Evolutionary conservation across 1,284 basidiomycete species (phyloP).

Genomic region (Ceratobasidium sp.): DNA sequence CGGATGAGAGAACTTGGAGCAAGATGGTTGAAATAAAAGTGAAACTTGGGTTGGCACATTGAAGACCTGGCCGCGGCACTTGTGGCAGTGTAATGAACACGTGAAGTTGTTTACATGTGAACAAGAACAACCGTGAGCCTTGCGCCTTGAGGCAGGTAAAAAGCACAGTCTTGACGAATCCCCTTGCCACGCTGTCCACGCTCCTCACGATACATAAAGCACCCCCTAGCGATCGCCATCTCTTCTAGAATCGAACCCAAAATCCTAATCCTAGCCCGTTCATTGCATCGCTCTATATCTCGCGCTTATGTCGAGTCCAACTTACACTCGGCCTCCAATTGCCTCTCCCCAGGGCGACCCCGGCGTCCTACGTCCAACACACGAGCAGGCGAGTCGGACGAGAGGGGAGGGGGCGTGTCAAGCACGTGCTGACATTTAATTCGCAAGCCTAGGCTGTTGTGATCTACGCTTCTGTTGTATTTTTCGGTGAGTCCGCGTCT

Average conservation of each 20-base stretch:
- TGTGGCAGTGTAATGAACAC: slow-evolving; percentile 33
- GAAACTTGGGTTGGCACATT: neutral
- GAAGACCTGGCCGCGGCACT: neutral
- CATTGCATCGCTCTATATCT: slow-evolving; percentile 4
- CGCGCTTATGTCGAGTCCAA: slow-evolving; percentile 19
- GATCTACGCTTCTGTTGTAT: slow-evolving; percentile 62
- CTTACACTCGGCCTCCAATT: slow-evolving; percentile 40
- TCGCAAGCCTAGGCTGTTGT: slow-evolving; percentile 35
- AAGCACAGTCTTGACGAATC: slow-evolving; percentile 12
- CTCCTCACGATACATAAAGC: slow-evolving; percentile 32
- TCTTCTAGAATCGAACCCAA: neutral
- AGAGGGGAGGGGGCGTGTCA: slow-evolving; percentile 12
- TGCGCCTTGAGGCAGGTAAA: slow-evolving; percentile 31
- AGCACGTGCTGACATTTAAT: slow-evolving; percentile 38
- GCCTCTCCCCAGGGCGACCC: slow-evolving; percentile 19
- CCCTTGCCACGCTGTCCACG: slow-evolving; percentile 22
- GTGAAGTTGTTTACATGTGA: slow-evolving; percentile 11
- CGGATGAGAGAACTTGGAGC: too few species aligned
- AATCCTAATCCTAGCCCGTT: neutral
- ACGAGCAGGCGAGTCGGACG: slow-evolving; percentile 37
- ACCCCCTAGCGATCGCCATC: neutral
- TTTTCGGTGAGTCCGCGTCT: slow-evolving; percentile 56
- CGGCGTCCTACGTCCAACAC: slow-evolving; percentile 23
- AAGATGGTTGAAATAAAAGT: neutral
- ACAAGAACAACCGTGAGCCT: slow-evolving; percentile 17